A percentile compares a stretch with the other conserved stretches of the same genome.
These are phyloP conservation scores for Holtermannia corniformis DNA, from an alignment of 768 basidiomycete species.

Conservation along the genomic window DNA sequence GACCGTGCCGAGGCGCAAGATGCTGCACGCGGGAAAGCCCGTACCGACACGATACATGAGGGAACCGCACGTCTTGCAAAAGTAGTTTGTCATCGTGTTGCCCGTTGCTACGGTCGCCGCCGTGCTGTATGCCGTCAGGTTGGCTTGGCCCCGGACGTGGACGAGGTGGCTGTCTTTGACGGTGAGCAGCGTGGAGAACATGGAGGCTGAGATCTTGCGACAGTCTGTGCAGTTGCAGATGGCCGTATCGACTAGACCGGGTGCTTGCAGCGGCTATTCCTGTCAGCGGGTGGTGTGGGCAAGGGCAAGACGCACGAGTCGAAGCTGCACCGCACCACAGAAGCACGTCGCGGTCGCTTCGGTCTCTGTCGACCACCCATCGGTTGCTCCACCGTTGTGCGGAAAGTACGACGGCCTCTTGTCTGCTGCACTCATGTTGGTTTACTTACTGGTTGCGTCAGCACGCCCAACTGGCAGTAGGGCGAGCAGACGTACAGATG, in stretches of 20 bases:
- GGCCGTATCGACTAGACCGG: slow-evolving; percentile 22
- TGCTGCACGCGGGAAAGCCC: slow-evolving; percentile 13
- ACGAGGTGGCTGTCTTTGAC: slow-evolving; percentile 8
- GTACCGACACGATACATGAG: slow-evolving; percentile 20
- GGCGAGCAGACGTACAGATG: too few relatives aligned
- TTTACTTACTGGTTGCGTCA: too few relatives aligned
- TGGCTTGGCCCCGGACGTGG: slow-evolving; percentile 23
- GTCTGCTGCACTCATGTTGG: too few relatives aligned
- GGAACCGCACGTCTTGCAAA: slow-evolving; percentile 32
- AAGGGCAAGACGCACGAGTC: slow-evolving; percentile 16
- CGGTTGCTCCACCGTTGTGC: slow-evolving; percentile 7
- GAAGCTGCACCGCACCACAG: slow-evolving; percentile 25
- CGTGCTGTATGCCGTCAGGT: slow-evolving; percentile 15
- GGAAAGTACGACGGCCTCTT: too few relatives aligned
- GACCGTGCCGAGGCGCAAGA: slow-evolving; percentile 25
- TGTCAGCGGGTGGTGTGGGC: not conserved
- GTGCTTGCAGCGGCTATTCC: slow-evolving; percentile 14
- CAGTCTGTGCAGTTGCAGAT: slow-evolving; percentile 35
- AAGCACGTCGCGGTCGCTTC: slow-evolving; percentile 31
- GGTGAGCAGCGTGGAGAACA: slow-evolving; percentile 31
- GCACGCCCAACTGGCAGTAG: too few relatives aligned
- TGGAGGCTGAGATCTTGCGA: slow-evolving; percentile 29
- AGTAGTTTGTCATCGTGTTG: slow-evolving; percentile 26
- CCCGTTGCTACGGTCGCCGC: slow-evolving; percentile 11
- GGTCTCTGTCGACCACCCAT: slow-evolving; percentile 20